Base-by-base conservation (phyloP, 2,329 filamentous ascomycete species). In the Talaromyces funiculosus region DNA sequence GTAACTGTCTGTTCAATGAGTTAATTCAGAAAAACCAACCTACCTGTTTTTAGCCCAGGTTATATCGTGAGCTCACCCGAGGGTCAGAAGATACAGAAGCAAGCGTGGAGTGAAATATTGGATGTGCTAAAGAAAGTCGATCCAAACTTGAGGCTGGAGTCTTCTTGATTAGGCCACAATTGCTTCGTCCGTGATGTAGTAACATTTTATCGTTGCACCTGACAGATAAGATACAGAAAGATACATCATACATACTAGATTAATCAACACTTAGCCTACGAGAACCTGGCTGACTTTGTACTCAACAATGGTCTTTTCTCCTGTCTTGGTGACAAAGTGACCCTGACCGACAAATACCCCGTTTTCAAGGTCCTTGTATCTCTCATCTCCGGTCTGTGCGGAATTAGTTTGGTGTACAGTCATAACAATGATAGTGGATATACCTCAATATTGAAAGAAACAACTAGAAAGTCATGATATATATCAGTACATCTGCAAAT, bases 241-340 rank as follows among this genome's bases (percentile, higher is more conserved):
- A 49, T 31, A 33, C 5, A 33, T 12, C 31, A 42, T 40, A 51
- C 16, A 49, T 10, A 16, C n/a, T n/a, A n/a, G n/a, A 38, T 9
- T 12, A 18, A 54, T 40, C 20, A 37, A 22, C 2, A 26, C 14
- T 29, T 59, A 70, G 20, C 62, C 67, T 38, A 67, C 63, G 53
- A 69, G 57, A 49, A 76, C 73, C 67, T 73, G 70, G 63, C 76
- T 74, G 60, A 79, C 71, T 47, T 73, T 73, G 62, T 78, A 79
- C 64, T 78, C 76, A 18, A 78, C 75, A 35, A 75, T 66, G 4
- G 72, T 56, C 0, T 69, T 67, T 63, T 75, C 71, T 18, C 69
- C 75, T 62, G 70, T 67, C 62, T 74, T 69, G 20, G 71, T 65
- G n/a, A 68, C 66, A 66, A 79, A 77, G 9, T 71, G 72, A 12